Base-by-base conservation (phyloP, 805 yeast genomes). In the Scheffersomyces ergatensis region DNA sequence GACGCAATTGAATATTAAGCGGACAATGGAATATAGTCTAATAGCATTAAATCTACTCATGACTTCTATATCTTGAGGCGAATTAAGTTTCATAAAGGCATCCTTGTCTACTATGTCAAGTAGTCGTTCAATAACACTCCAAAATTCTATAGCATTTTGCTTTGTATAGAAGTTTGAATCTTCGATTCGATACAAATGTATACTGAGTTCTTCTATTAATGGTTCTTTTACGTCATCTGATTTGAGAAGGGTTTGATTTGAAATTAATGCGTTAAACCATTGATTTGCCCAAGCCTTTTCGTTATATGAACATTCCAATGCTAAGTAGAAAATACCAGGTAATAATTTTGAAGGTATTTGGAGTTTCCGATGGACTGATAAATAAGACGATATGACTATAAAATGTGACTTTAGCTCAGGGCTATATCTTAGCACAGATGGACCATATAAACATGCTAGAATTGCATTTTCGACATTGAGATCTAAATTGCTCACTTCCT, bases 281-380 rank as follows among this genome's bases (percentile, higher is more conserved):
- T 23, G 15, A 29, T 42, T 47, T 0, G 83, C 76, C 83, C 85
- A 82, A 1, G 51, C 45, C 25, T 67, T 62, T 48, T 78, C 77
- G 4, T 57, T 62, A 0, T 53, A 51, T 14, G 66, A 61, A 1
- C 86, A 89, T 40, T 77, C 81, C 42, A 80, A 77, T 42, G 78
- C 51, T 29, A 80, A 67, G 54, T 67, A 79, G 5, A 84, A 55
- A 6, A 74, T 40, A 2, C 85, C 86, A 0, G 89, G 80, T 17
- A 47, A 40, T 16, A 61, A 31, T 14, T 41, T 31, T 2, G 34
- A 3, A 1, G 50, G 49, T 0, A 31, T 11, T 18, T 41, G 44
- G 19, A 38, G 15, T 9, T 26, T n/a, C 3, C 33, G 38, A 3
- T 17, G 27, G 5, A 27, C 6, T 5, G 19, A 26, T 29, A 27